These are phyloP conservation scores for Auricularia auricula-judae DNA, from an alignment of 768 basidiomycete species.

Conservation along the genomic window DNA sequence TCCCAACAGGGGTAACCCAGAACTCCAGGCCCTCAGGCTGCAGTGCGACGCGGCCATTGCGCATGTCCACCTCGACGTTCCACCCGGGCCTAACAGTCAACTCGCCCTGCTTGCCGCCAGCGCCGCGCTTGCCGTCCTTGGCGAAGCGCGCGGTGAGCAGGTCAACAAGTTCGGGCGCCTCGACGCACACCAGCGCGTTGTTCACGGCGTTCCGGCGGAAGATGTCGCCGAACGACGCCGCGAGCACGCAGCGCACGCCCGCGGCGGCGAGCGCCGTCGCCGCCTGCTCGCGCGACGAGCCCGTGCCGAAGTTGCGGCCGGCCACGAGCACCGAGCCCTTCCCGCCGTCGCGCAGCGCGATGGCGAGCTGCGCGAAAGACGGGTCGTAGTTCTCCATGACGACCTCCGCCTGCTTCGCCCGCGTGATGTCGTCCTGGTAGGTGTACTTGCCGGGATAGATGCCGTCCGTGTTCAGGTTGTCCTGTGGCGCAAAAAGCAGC, in stretches of 20 bases:
- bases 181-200: constrained; percentile 91
- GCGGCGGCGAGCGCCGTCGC: constrained; percentile 94
- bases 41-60: constrained; percentile 57
- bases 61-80: constrained; percentile 54
- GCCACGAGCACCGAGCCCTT: constrained; percentile 73
- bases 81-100: constrained; percentile 72
- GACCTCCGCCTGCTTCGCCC: constrained; percentile 84
- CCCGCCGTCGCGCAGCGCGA: constrained; percentile 35
- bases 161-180: constrained; percentile 78
- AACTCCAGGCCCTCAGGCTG: constrained; percentile 40
- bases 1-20: constrained; percentile 64
- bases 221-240: constrained; percentile 98
- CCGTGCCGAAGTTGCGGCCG: constrained; percentile 98
- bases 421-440: constrained; percentile 98
- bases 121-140: constrained; percentile 60
- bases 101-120: constrained; percentile 68
- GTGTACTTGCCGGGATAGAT: constrained; percentile 99
- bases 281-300: constrained; percentile 96
- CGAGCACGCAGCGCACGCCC: constrained; percentile 84
- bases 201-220: constrained; percentile 99
- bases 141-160: constrained; percentile 73
- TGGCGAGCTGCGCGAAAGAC: constrained; percentile 62
- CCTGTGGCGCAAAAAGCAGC: constrained; percentile 88
- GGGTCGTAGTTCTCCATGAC: constrained; percentile 99
- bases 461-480: constrained; percentile 96